Evolutionary conservation across 176 grass and related monocot genomes (phyloP), one percentile per base, ranked within the genome.

Genomic region (Rhipidocladum racemiflorum): DNA sequence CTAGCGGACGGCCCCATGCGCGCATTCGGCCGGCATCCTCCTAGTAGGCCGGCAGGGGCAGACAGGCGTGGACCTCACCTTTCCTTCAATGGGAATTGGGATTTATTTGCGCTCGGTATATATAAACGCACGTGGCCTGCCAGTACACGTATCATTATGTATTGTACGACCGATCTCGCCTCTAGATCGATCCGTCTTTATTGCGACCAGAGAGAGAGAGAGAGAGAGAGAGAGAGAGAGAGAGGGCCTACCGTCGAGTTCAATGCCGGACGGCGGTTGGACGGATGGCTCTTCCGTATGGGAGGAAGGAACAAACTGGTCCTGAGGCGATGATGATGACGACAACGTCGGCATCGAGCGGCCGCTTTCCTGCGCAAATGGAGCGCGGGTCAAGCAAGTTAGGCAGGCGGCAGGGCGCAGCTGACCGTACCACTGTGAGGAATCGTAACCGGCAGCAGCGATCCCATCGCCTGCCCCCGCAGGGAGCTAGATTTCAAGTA

Each of bases 351-450:
- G 21, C 78, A 23, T 79, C 75, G 44, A 1, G 48, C 24, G 45
- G 57, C 65, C 72, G 72, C 64, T 85, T 81, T 81, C 83, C 21
- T 27, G 21, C 21, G 2, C 39, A 35, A 64, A 38, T 24, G 35
- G 57, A 79, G 49, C 17, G 49, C 49, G 83, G 72, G 78, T 77
- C 88, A 86, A 86, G 56, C 71, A 77, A 77, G 78, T 82, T 89
- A 65, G 88, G 83, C 87, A 4, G 78, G 36, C 34, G 63, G 55
- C 87, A 55, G 4, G 56, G 25, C 72, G 24, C 32, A 0, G 20
- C 83, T 23, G 55, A 25, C 64, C 70, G 18, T 38, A 42, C 61
- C 53, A 43, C 68, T 23, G 18, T 27, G 16, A 65, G 0, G 48
- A 74, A 51, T 15, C 77, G 10, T 21, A 27, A 20, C 5, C 39